Conservation (phyloP, 2,329 filamentous ascomycete species). For the Mycosphaerella sp. region DNA sequence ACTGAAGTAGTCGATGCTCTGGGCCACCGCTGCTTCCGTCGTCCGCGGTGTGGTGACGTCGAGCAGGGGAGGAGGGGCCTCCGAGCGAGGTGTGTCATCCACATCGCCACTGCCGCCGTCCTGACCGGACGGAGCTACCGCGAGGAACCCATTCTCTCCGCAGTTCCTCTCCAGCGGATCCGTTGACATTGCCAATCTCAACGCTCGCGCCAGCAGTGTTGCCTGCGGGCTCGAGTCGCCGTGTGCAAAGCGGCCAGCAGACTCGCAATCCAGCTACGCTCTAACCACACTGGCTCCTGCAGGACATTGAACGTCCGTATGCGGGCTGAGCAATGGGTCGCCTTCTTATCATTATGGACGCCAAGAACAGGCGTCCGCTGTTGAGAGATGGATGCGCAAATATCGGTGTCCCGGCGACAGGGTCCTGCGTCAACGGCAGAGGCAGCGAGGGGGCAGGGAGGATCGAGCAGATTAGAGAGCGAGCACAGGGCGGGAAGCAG, state of each 20-base stretch:
- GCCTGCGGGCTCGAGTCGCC: constrained; percentile 1
- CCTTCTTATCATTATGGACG: constrained; percentile 22
- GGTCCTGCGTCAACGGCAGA: neutral
- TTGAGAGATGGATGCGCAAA: constrained; percentile 9
- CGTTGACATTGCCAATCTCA: constrained; percentile 22
- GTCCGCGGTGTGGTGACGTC: constrained; percentile 23
- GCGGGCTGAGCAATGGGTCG: constrained; percentile 9
- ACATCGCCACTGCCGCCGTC: constrained; percentile 26
- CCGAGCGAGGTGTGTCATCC: constrained; percentile 39
- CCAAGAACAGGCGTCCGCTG: constrained; percentile 10
- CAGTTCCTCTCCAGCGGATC: constrained; percentile 17
- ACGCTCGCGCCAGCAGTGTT: constrained; percentile 3
- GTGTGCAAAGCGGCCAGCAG: constrained; percentile 7
- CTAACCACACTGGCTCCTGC: constrained; percentile 31
- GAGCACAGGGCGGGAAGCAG: neutral
- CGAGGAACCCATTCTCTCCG: constrained; percentile 2
- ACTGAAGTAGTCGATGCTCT: constrained; percentile 13
- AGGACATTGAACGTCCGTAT: constrained; percentile 27
- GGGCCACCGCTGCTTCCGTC: constrained; percentile 9
- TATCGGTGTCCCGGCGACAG: neutral
- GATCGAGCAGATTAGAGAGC: neutral
- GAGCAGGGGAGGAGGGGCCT: constrained; percentile 35
- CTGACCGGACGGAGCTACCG: constrained; percentile 6
- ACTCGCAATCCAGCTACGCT: constrained; percentile 10
- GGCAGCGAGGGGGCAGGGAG: neutral